A percentile compares a stretch with the other conserved stretches of the same genome.
Conservation (phyloP, 768 basidiomycete species). For the Tricholoma sp. region DNA sequence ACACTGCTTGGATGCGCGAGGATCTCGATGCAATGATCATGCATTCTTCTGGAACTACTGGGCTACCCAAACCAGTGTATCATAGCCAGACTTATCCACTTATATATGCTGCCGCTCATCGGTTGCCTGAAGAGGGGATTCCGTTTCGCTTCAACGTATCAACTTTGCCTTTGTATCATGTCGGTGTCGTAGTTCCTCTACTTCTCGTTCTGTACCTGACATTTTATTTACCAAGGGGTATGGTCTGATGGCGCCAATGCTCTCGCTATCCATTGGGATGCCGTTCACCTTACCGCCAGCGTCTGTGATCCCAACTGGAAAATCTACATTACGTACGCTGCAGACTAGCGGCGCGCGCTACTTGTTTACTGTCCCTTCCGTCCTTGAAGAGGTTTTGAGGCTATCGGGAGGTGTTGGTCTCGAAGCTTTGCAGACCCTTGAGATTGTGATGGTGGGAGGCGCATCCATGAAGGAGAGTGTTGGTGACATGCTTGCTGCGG, state of each 20-base stretch:
- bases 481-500: conserved; percentile 20
- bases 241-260: conserved; percentile 29
- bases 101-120: conserved; percentile 29
- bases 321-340: conserved; percentile 19
- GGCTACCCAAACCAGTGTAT: conserved; percentile 42
- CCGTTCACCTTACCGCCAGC: conserved; percentile 32
- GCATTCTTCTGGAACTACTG: conserved; percentile 48
- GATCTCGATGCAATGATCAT: conserved; percentile 38
- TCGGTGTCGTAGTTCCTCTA: conserved; percentile 11
- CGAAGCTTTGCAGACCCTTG: conserved; percentile 24
- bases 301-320: conserved; percentile 30
- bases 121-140: conserved; percentile 24
- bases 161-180: conserved; percentile 35
- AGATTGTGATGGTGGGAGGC: conserved; percentile 32
- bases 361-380: conserved; percentile 34
- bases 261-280: conserved; percentile 33
- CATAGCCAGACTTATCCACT: conserved; percentile 30
- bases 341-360: conserved; percentile 24
- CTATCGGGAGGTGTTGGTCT: conserved; percentile 21
- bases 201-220: background rate
- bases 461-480: conserved; percentile 35
- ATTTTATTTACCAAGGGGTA: conserved; percentile 23
- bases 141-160: conserved; percentile 28
- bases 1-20: conserved; percentile 14
- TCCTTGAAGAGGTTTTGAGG: conserved; percentile 30